Conservation (phyloP, 805 yeast species). For the Candida railenensis region DNA sequence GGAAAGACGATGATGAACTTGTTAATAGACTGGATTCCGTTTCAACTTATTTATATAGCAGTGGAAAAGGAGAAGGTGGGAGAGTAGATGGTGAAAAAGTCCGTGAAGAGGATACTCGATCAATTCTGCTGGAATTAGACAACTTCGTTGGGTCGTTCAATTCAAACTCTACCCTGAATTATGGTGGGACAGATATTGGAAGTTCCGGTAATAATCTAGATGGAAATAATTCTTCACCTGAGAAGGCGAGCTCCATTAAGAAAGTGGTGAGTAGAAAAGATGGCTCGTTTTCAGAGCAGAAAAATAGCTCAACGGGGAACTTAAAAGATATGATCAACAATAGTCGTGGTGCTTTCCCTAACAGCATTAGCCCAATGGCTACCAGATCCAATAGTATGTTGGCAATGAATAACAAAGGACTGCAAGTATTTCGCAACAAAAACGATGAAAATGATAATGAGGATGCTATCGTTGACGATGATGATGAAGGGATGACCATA, state of each 20-base stretch:
- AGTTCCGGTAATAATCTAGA: background rate
- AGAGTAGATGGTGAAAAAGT: background rate
- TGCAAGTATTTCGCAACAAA: background rate
- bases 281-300: slow-evolving; percentile 11
- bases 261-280: background rate
- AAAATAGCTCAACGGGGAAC: slow-evolving; percentile 15
- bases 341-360: slow-evolving; percentile 14
- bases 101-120: slow-evolving; percentile 18
- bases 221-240: background rate
- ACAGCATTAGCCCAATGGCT: slow-evolving; percentile 15
- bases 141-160: slow-evolving; percentile 42
- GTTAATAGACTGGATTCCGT: slow-evolving; percentile 15
- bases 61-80: background rate
- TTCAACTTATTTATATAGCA: slow-evolving; percentile 26
- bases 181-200: slow-evolving; percentile 17
- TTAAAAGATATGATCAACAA: slow-evolving; percentile 21
- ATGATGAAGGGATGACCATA: slow-evolving; percentile 11
- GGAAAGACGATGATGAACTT: slow-evolving; percentile 16
- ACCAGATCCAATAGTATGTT: slow-evolving; percentile 7
- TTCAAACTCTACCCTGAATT: slow-evolving; percentile 41
- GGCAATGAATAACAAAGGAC: slow-evolving; percentile 1
- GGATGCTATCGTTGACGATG: slow-evolving; percentile 22
- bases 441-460: slow-evolving; percentile 15
- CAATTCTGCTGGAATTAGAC: slow-evolving; percentile 36
- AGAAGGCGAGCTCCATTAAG: background rate